phyloP scores from a whole-genome alignment of 306 rosid species.

The Vigna angularis region DNA sequence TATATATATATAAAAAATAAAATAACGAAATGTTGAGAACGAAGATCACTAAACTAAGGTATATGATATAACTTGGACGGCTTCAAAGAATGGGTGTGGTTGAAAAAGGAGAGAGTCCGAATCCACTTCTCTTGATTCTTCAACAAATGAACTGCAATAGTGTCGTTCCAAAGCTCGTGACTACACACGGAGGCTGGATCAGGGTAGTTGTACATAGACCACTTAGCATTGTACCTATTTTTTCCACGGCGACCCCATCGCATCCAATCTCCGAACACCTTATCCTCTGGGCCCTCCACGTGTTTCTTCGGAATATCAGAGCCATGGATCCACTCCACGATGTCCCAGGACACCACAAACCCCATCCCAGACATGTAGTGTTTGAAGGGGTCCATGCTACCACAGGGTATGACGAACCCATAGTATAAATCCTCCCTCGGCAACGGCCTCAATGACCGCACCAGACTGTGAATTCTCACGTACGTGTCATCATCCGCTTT shows the following conservation, averaged over 20 bases:
- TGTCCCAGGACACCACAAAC: conserved; percentile 86
- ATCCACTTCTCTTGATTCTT: conserved; percentile 92
- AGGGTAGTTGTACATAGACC: conserved; percentile 94
- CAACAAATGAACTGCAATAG: conserved; percentile 92
- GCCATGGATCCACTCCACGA: conserved; percentile 80
- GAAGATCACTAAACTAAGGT: conserved; percentile 32
- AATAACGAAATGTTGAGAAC: neutral
- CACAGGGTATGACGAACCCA: conserved; percentile 92
- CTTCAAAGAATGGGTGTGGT: conserved; percentile 64
- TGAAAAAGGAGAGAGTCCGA: conserved; percentile 69
- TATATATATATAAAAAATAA: neutral
- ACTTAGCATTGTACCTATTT: conserved; percentile 86
- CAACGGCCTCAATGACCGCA: conserved; percentile 65
- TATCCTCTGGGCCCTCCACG: conserved; percentile 88
- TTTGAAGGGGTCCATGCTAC: conserved; percentile 89
- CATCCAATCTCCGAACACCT: conserved; percentile 84
- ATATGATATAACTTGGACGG: conserved; percentile 84
- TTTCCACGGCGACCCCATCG: conserved; percentile 60
- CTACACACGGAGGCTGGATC: conserved; percentile 80
- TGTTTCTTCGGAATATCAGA: conserved; percentile 81
- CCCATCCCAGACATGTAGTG: conserved; percentile 99
- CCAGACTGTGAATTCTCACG: conserved; percentile 68
- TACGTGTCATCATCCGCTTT: conserved; percentile 86
- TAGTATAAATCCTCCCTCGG: conserved; percentile 85
- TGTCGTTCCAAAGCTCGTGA: conserved; percentile 82